Percentiles rank a stretch among this genome's conserved stretches.
Conservation (phyloP, 768 basidiomycete genomes). For the Tephrocybe sp. region DNA sequence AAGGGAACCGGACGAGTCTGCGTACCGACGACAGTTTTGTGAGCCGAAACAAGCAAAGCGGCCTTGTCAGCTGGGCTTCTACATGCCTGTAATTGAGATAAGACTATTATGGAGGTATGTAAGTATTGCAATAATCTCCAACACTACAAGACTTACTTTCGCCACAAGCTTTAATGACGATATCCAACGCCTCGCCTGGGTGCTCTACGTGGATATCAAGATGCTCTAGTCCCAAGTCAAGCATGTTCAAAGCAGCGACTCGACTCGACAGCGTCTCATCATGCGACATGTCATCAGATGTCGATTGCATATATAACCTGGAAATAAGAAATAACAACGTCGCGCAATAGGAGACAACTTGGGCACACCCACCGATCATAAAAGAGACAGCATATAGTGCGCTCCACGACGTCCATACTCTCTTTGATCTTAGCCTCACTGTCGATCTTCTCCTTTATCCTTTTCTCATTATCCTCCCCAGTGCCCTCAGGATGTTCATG, state of each 20-base stretch:
- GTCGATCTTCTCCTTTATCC: conserved; percentile 28
- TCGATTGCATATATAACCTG: conserved; percentile 74
- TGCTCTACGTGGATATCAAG: conserved; percentile 80
- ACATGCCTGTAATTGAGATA: conserved; percentile 37
- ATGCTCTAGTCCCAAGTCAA: conserved; percentile 86
- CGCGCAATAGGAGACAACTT: not conserved
- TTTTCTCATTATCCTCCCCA: conserved; percentile 29
- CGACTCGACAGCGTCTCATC: conserved; percentile 88
- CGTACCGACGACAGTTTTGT: conserved; percentile 85
- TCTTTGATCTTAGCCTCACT: conserved; percentile 49
- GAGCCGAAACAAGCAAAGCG: conserved; percentile 74
- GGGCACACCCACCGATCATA: conserved; percentile 70
- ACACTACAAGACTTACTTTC: conserved; percentile 51
- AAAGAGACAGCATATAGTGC: conserved; percentile 64
- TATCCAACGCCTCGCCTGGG: conserved; percentile 48
- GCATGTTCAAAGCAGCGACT: conserved; percentile 87
- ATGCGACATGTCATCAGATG: conserved; percentile 73
- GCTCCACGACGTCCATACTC: conserved; percentile 73
- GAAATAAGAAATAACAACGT: not conserved
- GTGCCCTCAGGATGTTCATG: conserved; percentile 28
- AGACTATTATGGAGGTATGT: conserved; percentile 17
- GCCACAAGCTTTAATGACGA: conserved; percentile 72
- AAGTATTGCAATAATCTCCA: not conserved
- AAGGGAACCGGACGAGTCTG: not conserved
- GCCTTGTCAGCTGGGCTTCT: conserved; percentile 76